phyloP scores from a whole-genome alignment of 306 rosid genomes.

The Benincasa hispida region DNA sequence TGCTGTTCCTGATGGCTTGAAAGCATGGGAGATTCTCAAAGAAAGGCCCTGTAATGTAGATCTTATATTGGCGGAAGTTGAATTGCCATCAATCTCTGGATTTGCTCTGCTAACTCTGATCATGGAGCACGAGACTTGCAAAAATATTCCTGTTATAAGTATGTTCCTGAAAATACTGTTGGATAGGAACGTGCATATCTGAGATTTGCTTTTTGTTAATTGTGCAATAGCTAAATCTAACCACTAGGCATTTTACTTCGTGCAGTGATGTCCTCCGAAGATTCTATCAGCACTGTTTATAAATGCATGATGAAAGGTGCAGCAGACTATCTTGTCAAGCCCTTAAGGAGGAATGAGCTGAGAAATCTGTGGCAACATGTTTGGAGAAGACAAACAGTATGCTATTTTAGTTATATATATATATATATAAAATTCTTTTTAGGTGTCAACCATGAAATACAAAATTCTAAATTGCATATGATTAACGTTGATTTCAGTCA shows the following conservation, averaged over 20 bases:
- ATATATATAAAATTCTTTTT: background rate
- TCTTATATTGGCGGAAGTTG: constrained; percentile 85
- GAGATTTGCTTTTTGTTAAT: background rate
- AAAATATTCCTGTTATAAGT: constrained; percentile 94
- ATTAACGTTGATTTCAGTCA: constrained; percentile 34
- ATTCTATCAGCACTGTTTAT: constrained; percentile 74
- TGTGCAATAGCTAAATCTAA: background rate
- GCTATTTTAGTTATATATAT: background rate
- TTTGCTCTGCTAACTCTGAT: constrained; percentile 75
- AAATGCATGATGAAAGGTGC: constrained; percentile 93
- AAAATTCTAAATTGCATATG: constrained; percentile 1
- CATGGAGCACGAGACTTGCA: constrained; percentile 85
- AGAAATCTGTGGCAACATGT: constrained; percentile 98
- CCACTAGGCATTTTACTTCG: constrained; percentile 2
- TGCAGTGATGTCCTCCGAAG: constrained; percentile 92
- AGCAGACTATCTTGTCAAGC: constrained; percentile 93
- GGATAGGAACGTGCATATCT: constrained; percentile 1
- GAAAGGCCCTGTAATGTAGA: constrained; percentile 56
- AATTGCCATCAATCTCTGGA: constrained; percentile 88
- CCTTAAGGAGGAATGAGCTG: constrained; percentile 78
- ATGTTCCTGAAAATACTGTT: constrained; percentile 12
- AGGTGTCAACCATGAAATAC: background rate
- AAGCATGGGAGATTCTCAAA: constrained; percentile 92
- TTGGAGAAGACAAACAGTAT: constrained; percentile 90
- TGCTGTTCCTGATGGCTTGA: constrained; percentile 86